Base-by-base conservation (phyloP, 805 yeast genomes). In the Zygosaccharomyces gambellarensis region DNA sequence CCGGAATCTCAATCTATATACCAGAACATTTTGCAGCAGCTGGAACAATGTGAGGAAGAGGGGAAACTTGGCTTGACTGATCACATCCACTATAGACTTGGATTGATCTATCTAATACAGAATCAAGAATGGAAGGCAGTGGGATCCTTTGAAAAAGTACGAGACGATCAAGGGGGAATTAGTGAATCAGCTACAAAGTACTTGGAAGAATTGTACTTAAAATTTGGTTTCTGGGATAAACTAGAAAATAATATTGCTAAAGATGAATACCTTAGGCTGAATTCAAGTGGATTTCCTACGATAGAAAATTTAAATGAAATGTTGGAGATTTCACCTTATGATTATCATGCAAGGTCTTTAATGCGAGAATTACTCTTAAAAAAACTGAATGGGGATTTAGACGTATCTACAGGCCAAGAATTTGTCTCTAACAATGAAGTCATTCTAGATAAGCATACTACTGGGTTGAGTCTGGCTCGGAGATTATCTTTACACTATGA, bases 21-120 rank as follows among this genome's bases (percentile, higher is more conserved):
- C 44, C 51, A 53, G 12, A 41, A 53, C 10, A 36, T 58, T 28
- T 39, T 48, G 27, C 48, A 46, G 14, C 50, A 48, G 43, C 48
- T 56, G 17, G 39, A 40, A 11, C 38, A 36, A 9, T 53, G 55
- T 36, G 39, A 45, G 7, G 49, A 39, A 9, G 46, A 43, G 8
- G 32, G 23, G 25, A 36, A 29, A 9, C 46, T 45, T 21, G 32
- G 42, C 28, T 43, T 57, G 23, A 43, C 47, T 4, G 59, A 61
- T 43, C 60, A 76, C 53, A 64, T 82, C 1, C 73, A 76, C 52
- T 82, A 78, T 61, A 83, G 80, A 60, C 75, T 77, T 48, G 90
- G 88, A 0, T 61, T 83, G 39, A 77, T 84, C 2, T 83, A 83
- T 47, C 64, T 82, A 47, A 74, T 81, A 11, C 59, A 82, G 53